phyloP scores from a whole-genome alignment of 495 filamentous ascomycete genomes.

The Lophiotrema nucula region DNA sequence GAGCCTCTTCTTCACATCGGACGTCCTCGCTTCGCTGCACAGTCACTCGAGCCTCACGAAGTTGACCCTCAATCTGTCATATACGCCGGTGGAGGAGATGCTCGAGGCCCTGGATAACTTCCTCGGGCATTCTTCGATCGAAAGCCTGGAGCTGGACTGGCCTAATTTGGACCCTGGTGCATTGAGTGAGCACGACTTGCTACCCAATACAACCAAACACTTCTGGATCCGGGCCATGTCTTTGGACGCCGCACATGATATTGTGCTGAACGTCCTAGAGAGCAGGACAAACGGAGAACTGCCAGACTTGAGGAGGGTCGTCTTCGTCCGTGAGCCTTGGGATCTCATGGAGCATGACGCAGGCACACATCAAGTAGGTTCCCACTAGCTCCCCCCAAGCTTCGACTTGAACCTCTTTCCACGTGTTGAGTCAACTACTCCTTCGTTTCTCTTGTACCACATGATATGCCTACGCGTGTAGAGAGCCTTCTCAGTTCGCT shows the following conservation, averaged over 20 bases:
- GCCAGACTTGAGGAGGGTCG: conserved; percentile 10
- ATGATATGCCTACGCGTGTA: too few species aligned
- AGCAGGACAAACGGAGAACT: not conserved
- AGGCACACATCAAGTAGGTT: conserved; percentile 33
- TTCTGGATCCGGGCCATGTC: conserved; percentile 5
- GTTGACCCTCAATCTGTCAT: conserved; percentile 1
- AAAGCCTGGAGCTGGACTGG: conserved; percentile 20
- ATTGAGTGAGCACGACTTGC: not conserved
- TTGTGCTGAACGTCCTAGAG: not conserved
- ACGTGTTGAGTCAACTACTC: too few species aligned
- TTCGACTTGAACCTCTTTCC: too few species aligned
- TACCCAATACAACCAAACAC: not conserved
- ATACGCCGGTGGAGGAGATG: conserved; percentile 2
- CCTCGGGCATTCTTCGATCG: conserved; percentile 7
- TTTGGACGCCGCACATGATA: conserved; percentile 8
- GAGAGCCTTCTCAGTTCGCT: too few species aligned
- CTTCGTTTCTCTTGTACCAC: too few species aligned
- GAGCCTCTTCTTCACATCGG: conserved; percentile 9
- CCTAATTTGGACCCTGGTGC: conserved; percentile 3
- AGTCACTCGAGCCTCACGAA: conserved; percentile 1
- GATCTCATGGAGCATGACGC: not conserved
- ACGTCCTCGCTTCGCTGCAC: conserved; percentile 9
- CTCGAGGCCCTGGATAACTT: conserved; percentile 11
- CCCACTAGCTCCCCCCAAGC: too few species aligned
- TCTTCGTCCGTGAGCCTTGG: conserved; percentile 2